Base-by-base conservation (phyloP, 2,329 filamentous ascomycete genomes). In the Arthroderma sp. region DNA sequence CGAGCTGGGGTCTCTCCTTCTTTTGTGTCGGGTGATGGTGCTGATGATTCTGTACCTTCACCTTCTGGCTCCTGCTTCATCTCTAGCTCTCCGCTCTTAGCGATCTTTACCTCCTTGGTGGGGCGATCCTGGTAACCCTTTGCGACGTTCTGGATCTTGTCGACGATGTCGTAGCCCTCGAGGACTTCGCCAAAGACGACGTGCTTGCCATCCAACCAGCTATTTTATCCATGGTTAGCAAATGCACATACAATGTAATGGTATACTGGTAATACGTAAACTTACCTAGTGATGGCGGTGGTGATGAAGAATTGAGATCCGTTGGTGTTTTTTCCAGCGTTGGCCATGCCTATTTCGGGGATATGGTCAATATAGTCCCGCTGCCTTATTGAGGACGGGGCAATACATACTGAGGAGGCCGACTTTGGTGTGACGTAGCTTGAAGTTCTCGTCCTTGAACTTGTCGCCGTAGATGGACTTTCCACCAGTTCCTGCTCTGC, bases 361-460 rank as follows among this genome's bases (percentile, higher is more conserved):
- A 17, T 28, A 21, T 15, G 15, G 33, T 23, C 33, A 31, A 17
- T 56, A 56, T 6, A 8, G 7, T 47, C 21, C 51, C 11, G 31
- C 25, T 17, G 31, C n/a, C 23, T 13, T 23, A 4, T 17, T 23
- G n/a, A 31, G n/a, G 4, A 39, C 15, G 17, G 13, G 9, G n/a
- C n/a, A 37, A 49, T 31, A 65, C 79, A 65, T 78, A 79, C 78
- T 83, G 61, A 86, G 72, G 57, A 82, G 74, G 59, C 81, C 81
- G 68, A 79, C 81, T 71, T 81, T 81, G 71, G 74, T 82, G 74
- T 85, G 82, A 73, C 82, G 83, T 67, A 85, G 74, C 76, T 85
- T 84, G 76, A 86, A 84, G 78, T 85, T 86, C 78, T 86, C 83
- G 63, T 86, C 83, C 55, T 76, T 72, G 70, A 86, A 85, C 73